Base-by-base conservation (phyloP, 768 basidiomycete species). In the Podaxis rugospora region DNA sequence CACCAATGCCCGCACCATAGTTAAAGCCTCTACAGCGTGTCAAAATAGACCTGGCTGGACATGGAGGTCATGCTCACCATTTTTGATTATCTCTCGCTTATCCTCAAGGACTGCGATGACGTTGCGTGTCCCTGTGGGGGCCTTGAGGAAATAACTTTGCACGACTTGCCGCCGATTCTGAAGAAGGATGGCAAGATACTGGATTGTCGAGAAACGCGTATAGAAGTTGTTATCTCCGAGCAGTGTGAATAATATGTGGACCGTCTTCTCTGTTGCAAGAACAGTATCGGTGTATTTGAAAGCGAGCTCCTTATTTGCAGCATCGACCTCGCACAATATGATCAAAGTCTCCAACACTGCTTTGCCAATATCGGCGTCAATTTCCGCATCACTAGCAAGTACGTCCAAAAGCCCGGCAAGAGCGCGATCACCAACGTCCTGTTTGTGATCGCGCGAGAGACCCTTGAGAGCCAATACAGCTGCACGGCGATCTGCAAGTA, bases 401-500 rank as follows among this genome's bases (percentile, higher is more conserved):
- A 93, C 89, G 28, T 89, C 87, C 3, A 97, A 70, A 16, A 98
- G 83, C 3, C 92, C 89, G 7, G 82, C 75, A 6, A 98, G 78
- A 1, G 93, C 90, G 51, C 81, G 80, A 63, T 84, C 80, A 14
- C 93, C 95, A 21, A 98, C 91, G 61, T 97, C 93, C 62, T 87
- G 80, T 71, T 91, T 95, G 79, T 90, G 93, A 72, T 97, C 95
- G 61, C 95, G 84, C 50, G 88, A 79, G 56, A 98, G 86, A 21
- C 95, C 96, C 71, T 98, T 98, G 65, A 99, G 82, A 0, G 93
- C 85, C 55, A 97, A 78, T n/a, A 99, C 89, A 0, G 96, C 90
- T 27, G 96, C 96, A 61, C 93, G 84, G 66, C 97, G 81, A 75
- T 98, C 97, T 32, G 94, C 90, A 14, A 95, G 84, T 25, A 92